Percentiles rank a stretch among this genome's conserved stretches.
Evolutionary conservation across 2,329 filamentous ascomycete species (phyloP).

Genomic region (Penicillium psychrosexuale): DNA sequence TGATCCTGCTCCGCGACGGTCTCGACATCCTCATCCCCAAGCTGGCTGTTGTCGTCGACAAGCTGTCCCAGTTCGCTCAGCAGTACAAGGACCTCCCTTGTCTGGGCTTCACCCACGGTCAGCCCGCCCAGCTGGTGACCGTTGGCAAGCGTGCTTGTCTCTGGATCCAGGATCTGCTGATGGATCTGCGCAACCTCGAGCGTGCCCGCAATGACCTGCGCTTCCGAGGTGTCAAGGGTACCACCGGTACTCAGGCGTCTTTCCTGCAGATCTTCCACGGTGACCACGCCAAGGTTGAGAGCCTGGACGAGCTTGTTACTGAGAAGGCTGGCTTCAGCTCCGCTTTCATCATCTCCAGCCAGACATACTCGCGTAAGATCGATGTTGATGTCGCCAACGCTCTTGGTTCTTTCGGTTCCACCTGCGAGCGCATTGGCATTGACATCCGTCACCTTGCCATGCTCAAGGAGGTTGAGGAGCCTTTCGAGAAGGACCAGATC

Average conservation of each 20-base stretch:
- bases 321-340: conserved; percentile 63
- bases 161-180: conserved; percentile 72
- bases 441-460: conserved; percentile 72
- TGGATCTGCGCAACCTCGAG: conserved; percentile 74
- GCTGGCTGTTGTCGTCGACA: conserved; percentile 73
- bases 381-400: conserved; percentile 78
- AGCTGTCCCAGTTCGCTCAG: conserved; percentile 68
- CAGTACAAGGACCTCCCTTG: conserved; percentile 70
- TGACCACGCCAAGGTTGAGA: conserved; percentile 59
- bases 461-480: conserved; percentile 82
- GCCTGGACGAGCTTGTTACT: conserved; percentile 61
- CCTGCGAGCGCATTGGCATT: conserved; percentile 68
- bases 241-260: conserved; percentile 74
- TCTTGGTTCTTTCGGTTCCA: conserved; percentile 74
- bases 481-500: conserved; percentile 76
- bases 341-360: conserved; percentile 64
- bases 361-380: conserved; percentile 77
- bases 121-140: conserved; percentile 58
- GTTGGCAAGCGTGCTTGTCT: conserved; percentile 65
- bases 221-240: conserved; percentile 72
- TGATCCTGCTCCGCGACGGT: conserved; percentile 72
- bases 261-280: conserved; percentile 68
- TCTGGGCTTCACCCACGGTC: conserved; percentile 71
- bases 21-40: conserved; percentile 74
- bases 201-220: conserved; percentile 63